A percentile compares a stretch with the other conserved stretches of the same genome.
phyloP scores from a whole-genome alignment of 352 stramenopile species.

The Saprolegnia parasitica region DNA sequence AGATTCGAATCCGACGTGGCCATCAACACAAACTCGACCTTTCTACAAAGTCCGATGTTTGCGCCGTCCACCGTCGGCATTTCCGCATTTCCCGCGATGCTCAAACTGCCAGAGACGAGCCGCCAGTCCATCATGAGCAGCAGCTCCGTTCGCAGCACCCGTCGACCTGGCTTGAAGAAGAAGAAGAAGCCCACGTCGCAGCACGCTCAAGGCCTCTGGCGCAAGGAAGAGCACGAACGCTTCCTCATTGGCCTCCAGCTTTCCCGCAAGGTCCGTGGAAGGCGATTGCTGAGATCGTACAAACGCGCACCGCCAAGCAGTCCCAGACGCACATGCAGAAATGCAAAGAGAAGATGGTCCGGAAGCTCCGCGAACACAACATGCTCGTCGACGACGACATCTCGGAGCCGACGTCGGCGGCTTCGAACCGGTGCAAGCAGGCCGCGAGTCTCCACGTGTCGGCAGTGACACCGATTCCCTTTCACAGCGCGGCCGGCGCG shows the following conservation, averaged over 20 bases:
- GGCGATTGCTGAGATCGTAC: slow-evolving; percentile 73
- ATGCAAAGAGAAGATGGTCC: slow-evolving; percentile 72
- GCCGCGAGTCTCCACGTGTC: slow-evolving; percentile 1
- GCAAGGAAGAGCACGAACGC: slow-evolving; percentile 50
- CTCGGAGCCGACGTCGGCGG: neutral
- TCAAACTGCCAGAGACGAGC: too few species aligned
- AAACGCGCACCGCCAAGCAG: slow-evolving; percentile 86
- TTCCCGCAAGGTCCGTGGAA: slow-evolving; percentile 71
- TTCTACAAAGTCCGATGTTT: too few species aligned
- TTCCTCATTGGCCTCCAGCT: slow-evolving; percentile 84
- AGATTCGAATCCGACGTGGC: too few species aligned
- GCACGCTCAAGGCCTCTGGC: slow-evolving; percentile 32
- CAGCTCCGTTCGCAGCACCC: too few species aligned
- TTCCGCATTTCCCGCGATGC: too few species aligned
- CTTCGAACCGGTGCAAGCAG: slow-evolving; percentile 5
- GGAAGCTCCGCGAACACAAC: slow-evolving; percentile 20
- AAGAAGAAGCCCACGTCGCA: neutral
- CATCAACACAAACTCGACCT: too few species aligned
- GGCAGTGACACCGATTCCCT: neutral
- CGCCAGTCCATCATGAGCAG: too few species aligned
- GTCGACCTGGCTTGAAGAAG: neutral
- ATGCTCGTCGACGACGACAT: neutral
- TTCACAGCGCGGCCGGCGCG: neutral
- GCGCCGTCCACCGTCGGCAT: too few species aligned
- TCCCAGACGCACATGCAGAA: slow-evolving; percentile 93